A percentile compares a stretch with the other conserved stretches of the same genome.
Evolutionary conservation across 345 rosid genomes (phyloP).

Genomic region (Microcos paniculata): DNA sequence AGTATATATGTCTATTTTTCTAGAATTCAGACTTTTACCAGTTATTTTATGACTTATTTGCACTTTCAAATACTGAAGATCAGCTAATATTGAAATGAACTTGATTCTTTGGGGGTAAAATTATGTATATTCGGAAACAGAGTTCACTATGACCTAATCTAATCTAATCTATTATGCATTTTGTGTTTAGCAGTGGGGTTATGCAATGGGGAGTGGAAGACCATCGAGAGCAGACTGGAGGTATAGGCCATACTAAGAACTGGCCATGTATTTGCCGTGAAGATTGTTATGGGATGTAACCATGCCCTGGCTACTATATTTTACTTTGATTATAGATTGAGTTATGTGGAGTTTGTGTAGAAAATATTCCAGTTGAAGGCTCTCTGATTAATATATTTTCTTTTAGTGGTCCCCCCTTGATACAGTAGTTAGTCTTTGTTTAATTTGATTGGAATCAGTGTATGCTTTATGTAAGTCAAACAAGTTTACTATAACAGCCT

Average conservation of each 20-base stretch:
- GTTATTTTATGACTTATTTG: neutral
- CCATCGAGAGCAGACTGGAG: conserved; percentile 90
- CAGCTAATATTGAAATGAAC: neutral
- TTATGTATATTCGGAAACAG: neutral
- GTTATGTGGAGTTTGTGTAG: neutral
- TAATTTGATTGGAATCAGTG: too few relatives aligned
- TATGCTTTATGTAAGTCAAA: too few relatives aligned
- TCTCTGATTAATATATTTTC: neutral
- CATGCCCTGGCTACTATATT: too few relatives aligned
- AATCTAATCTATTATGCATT: neutral
- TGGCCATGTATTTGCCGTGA: neutral
- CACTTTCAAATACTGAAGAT: neutral
- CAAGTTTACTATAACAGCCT: too few relatives aligned
- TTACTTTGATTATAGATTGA: too few relatives aligned
- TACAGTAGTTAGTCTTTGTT: too few relatives aligned
- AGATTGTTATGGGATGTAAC: neutral
- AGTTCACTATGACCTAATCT: neutral
- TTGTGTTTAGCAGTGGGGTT: conserved; percentile 61
- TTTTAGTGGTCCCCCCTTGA: too few relatives aligned
- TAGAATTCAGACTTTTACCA: neutral
- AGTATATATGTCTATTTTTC: conserved; percentile 23
- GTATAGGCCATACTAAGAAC: conserved; percentile 70
- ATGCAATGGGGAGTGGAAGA: conserved; percentile 58
- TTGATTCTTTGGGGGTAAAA: neutral
- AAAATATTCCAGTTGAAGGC: neutral